phyloP scores from a whole-genome alignment of 2,329 filamentous ascomycete species.

The Gaeumannomyces tritici region DNA sequence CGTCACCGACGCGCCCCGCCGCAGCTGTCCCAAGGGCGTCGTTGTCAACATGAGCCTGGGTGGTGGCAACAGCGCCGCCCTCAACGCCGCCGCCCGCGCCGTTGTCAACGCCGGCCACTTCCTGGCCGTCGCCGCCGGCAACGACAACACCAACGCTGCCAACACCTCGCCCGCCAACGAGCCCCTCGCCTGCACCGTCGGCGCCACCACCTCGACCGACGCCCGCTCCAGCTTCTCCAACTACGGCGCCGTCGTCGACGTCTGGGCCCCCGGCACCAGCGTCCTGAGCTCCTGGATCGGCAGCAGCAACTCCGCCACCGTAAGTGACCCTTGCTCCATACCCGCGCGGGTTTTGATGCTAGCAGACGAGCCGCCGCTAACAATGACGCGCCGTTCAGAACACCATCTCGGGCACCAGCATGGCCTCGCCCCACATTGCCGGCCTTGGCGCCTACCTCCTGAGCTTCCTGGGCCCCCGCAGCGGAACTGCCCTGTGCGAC shows the following conservation, averaged over 20 bases:
- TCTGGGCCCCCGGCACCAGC: slow-evolving; percentile 39
- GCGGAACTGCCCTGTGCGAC: slow-evolving; percentile 34
- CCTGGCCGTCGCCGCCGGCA: slow-evolving; percentile 47
- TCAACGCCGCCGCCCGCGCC: slow-evolving; percentile 40
- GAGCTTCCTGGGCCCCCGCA: slow-evolving; percentile 27
- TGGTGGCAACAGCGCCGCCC: slow-evolving; percentile 29
- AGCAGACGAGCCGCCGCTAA: too few relatives aligned
- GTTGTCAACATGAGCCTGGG: slow-evolving; percentile 51
- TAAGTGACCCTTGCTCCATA: slow-evolving; percentile 3
- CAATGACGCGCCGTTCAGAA: slow-evolving; percentile 11
- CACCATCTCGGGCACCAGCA: slow-evolving; percentile 37
- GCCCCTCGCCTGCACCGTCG: slow-evolving; percentile 41
- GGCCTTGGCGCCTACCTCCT: slow-evolving; percentile 30
- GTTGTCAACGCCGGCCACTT: slow-evolving; percentile 38
- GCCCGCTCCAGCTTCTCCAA: slow-evolving; percentile 39
- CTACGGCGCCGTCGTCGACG: slow-evolving; percentile 37
- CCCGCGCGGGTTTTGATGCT: too few relatives aligned
- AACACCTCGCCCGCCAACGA: slow-evolving; percentile 38
- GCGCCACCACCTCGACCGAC: slow-evolving; percentile 31
- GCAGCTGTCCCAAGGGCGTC: slow-evolving; percentile 29
- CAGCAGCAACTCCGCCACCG: slow-evolving; percentile 20
- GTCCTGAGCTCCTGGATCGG: slow-evolving; percentile 39
- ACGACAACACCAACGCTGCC: slow-evolving; percentile 32
- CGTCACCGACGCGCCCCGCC: slow-evolving; percentile 20
- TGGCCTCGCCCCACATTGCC: slow-evolving; percentile 24